Evolutionary conservation across 306 rosid genomes (phyloP), one percentile per base, ranked within the genome.

Genomic region (Luffa aegyptiaca): DNA sequence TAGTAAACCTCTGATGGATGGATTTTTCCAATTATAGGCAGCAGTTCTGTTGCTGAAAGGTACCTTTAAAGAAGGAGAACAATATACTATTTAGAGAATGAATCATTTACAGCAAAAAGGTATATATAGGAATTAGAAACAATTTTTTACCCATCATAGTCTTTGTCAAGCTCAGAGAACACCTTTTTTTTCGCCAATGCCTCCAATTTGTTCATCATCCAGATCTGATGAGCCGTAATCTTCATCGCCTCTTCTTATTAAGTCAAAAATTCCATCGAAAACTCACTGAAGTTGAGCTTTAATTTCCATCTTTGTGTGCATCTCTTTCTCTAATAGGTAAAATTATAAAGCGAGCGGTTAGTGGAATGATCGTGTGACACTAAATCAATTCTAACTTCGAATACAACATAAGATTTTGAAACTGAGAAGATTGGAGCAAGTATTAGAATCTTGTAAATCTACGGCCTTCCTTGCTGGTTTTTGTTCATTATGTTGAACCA

Each of bases 1-100:
- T 90, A 90, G 83, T 92, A 94, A 77, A 72, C 92, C 83, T 94
- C 98, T 13, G 98, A 90, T 48, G 97, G 98, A 87, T 94, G 98
- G 63, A 94, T 90, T 78, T 92, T 94, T 84, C 87, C 98, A 81
- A 92, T 88, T 78, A 94, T 73, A 81, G 97, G 91, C 63, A 92
- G 82, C 64, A 94, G 81, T 81, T 94, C 97, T 53, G 35, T 75
- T 80, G 88, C 89, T 82, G 97, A 94, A 87, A 94, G 87, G 81
- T 59, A 87, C 59, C 98, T 94, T 82, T 42, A 66, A 75, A 55
- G 33, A 11, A 10, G 10, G 10, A 26, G 56, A 21, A 21, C n/a
- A 21, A 70, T 45, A 21, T 18, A n/a, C 3, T 45, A 4, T 69
- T 36, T 65, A 42, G 52, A 69, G 75, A 20, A n/a, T 41, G 56